Conservation (phyloP, 164 flowering plant genomes). For the Berberis thunbergii region DNA sequence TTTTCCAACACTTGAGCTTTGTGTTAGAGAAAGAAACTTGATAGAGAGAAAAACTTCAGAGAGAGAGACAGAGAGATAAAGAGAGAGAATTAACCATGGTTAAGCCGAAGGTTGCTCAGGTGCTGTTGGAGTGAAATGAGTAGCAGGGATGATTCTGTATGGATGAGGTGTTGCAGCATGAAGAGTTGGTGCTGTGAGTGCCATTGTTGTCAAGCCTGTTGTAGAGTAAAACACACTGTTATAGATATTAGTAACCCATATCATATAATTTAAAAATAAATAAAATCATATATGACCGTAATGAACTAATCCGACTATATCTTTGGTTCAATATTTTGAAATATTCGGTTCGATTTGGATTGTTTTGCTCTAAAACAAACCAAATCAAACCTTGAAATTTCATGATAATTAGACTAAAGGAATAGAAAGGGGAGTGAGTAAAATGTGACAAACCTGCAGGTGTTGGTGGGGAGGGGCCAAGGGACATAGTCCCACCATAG, state of each 20-base stretch:
- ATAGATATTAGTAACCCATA: constrained; percentile 45
- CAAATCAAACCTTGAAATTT: too few relatives aligned
- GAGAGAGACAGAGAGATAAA: constrained; percentile 18
- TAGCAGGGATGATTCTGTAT: constrained; percentile 26
- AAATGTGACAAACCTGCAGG: constrained; percentile 46
- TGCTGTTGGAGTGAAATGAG: constrained; percentile 15
- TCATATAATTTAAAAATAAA: too few relatives aligned
- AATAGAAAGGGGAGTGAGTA: neutral
- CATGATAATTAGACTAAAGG: neutral
- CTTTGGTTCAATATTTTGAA: too few relatives aligned
- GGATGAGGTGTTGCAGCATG: constrained; percentile 64
- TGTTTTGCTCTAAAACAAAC: too few relatives aligned
- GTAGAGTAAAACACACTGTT: constrained; percentile 90
- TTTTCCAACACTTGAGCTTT: constrained; percentile 15
- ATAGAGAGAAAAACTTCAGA: constrained; percentile 14
- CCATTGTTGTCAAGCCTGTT: constrained; percentile 80
- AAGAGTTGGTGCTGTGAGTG: constrained; percentile 30
- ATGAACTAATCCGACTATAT: too few relatives aligned
- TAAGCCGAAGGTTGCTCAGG: constrained; percentile 59
- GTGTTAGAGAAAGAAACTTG: constrained; percentile 14
- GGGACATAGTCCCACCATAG: constrained; percentile 63
- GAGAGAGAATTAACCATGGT: constrained; percentile 59
- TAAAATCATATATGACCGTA: too few relatives aligned
- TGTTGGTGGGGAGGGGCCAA: constrained; percentile 54
- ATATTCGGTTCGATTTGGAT: too few relatives aligned